A percentile compares a stretch with the other conserved stretches of the same genome.
phyloP scores from a whole-genome alignment of 257 asterid species.

The Solanum microdontum region DNA sequence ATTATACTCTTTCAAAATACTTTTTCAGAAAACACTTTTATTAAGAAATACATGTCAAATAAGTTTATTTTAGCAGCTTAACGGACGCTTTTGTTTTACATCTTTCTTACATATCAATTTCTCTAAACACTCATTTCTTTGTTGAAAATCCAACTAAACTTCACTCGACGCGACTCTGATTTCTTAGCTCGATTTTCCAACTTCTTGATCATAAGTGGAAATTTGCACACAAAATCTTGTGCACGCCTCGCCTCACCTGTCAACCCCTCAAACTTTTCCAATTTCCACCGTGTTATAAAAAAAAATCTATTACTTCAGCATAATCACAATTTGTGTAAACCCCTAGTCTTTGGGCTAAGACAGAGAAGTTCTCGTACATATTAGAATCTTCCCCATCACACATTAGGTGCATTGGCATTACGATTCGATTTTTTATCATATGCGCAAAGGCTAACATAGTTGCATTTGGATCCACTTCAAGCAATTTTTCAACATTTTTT shows the following conservation, averaged over 20 bases:
- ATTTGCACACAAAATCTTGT: slow-evolving; percentile 23
- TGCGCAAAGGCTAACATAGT: slow-evolving; percentile 24
- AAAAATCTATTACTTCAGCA: slow-evolving; percentile 18
- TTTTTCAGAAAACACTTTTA: too few relatives aligned
- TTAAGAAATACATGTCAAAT: too few relatives aligned
- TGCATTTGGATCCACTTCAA: slow-evolving; percentile 18
- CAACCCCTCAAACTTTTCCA: slow-evolving; percentile 17
- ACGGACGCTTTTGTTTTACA: neutral
- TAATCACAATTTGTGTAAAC: slow-evolving; percentile 16
- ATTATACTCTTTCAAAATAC: too few relatives aligned
- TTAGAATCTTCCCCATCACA: slow-evolving; percentile 15
- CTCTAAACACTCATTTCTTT: neutral
- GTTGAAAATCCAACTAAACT: slow-evolving; percentile 21
- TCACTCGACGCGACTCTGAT: neutral
- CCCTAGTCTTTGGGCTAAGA: slow-evolving; percentile 7
- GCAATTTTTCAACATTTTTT: slow-evolving; percentile 13
- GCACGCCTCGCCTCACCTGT: slow-evolving; percentile 10
- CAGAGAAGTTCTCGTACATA: slow-evolving; percentile 13
- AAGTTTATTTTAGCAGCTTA: too few relatives aligned
- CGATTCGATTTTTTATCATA: slow-evolving; percentile 23
- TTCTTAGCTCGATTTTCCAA: slow-evolving; percentile 8
- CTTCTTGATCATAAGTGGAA: slow-evolving; percentile 9
- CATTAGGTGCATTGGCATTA: slow-evolving; percentile 26
- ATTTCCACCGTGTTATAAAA: slow-evolving; percentile 17
- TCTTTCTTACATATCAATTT: neutral